Evolutionary conservation across 768 basidiomycete genomes (phyloP).

Genomic region (Hygrophoropsis aurantiaca): DNA sequence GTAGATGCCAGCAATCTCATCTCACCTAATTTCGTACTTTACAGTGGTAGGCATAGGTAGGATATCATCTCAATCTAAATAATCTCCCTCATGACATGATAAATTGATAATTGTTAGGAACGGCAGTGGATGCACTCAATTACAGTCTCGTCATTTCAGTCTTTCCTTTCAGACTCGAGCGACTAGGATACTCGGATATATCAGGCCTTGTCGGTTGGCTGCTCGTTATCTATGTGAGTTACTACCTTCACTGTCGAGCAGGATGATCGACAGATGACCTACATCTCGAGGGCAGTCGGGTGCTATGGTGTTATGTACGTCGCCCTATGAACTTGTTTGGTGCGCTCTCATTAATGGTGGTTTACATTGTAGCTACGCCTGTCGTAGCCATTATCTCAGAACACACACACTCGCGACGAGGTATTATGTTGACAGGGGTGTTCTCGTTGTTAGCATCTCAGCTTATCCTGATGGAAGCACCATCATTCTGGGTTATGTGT

Average conservation of each 20-base stretch:
- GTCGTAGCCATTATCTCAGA: constrained; percentile 37
- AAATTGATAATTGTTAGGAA: not conserved
- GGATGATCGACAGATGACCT: too few relatives aligned
- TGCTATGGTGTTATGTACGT: constrained; percentile 31
- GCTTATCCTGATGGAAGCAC: constrained; percentile 40
- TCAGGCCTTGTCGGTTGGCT: constrained; percentile 39
- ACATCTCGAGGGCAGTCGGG: constrained; percentile 21
- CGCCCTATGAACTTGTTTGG: not conserved
- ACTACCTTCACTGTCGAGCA: not conserved
- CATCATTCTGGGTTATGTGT: constrained; percentile 37
- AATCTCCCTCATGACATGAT: not conserved
- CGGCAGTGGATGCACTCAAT: not conserved
- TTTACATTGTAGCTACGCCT: constrained; percentile 29
- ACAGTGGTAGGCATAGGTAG: not conserved
- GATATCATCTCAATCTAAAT: too few relatives aligned
- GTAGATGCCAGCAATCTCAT: not conserved
- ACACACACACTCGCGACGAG: constrained; percentile 28
- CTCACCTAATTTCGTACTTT: not conserved
- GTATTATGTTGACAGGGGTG: constrained; percentile 30
- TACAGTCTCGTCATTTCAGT: constrained; percentile 32
- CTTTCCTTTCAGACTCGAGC: constrained; percentile 36
- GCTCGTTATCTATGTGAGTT: constrained; percentile 38
- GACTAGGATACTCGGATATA: constrained; percentile 31
- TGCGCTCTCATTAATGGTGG: not conserved
- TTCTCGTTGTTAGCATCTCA: constrained; percentile 34